Evolutionary conservation across 1,139 yeast species (phyloP), one percentile per base, ranked within the genome.

Genomic region (Hemisphaericaspora xylofermentans): DNA sequence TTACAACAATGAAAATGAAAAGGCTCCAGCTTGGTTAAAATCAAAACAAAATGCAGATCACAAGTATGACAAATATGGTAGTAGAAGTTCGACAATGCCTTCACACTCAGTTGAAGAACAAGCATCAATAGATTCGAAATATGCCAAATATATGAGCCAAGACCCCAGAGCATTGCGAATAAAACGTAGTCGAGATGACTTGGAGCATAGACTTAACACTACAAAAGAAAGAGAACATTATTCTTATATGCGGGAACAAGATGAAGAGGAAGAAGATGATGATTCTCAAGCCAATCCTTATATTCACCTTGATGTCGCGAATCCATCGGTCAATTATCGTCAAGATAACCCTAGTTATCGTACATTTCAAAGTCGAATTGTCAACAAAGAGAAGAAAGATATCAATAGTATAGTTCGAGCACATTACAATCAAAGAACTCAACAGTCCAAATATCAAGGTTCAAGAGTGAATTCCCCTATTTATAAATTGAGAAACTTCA

Each of bases 391-490:
- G 16, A 54, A 56, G 39, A 60, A 61, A 35, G 77, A 72, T 44
- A 66, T 69, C 43, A 71, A 84, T 53, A 76, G 77, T 38, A 76
- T 86, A 43, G 95, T 93, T 21, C 70, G 93, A 45, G 71, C 78
- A 38, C 97, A 89, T 62, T 93, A 93, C 60, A 93, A 93, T 61
- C 85, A 86, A 51, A 75, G 95, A 53, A 86, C 96, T 0, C 78
- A 80, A 50, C 79, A 79, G 49, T 77, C 93, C 2, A 80, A 82
- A 47, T 66, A 68, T 27, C 78, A 77, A 42, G 82, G 79, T 19
- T 61, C 70, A 18, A 74, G 99, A 49, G 73, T 82, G 24, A 72
- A 79, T 32, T 88, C 97, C 0, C 94, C 95, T 6, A 93, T 93
- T 55, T 83, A 86, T 62, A 84, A 86, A 56, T 70, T 94, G 46